Base-by-base conservation (phyloP, 306 rosid genomes). In the Fragaria iinumae region DNA sequence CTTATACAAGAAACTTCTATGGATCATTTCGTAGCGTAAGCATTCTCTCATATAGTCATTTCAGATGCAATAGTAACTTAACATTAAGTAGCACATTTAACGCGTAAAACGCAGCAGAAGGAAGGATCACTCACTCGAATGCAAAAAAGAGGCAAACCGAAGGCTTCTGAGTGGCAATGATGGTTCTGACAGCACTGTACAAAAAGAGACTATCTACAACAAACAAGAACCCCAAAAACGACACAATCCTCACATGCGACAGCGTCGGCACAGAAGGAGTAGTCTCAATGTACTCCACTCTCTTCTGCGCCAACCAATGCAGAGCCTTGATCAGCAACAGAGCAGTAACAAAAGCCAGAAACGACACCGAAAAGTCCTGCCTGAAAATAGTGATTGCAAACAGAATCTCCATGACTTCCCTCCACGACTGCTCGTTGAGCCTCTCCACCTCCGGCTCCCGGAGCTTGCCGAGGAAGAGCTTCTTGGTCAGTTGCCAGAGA, bases 391-490 rank as follows among this genome's bases (percentile, higher is more conserved):
- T 96, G 45, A 96, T 91, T 8, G 98, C 98, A 85, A 96, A 96
- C 43, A 96, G 93, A 67, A 96, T 96, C 76, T 96, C 99, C 99
- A 91, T 96, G 81, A 96, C 89, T 81, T 96, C 99, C 85, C 97
- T 91, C 99, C 99, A 96, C 0, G 96, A 96, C 47, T 96, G 99
- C 84, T 96, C 99, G 56, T 96, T 96, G 63, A 96, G 96, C 90
- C 98, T 91, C 91, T 96, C 99, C 3, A 96, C 91, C 93, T 96
- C 99, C 0, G 99, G 98, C 84, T 96, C 99, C n/a, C 99, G 88
- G 29, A 96, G 97, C 5, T 96, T 72, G 72, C 99, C 99, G 38
- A 96, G 87, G 81, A 96, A 96, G 17, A 96, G 56, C 79, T 83
- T 89, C 53, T 96, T 96, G 0, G 96, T 87, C 68, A 96, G 71